A percentile compares a stretch with the other conserved stretches of the same genome.
Conservation (phyloP, 108 stramenopile species). For the Conticribra weissflogii region DNA sequence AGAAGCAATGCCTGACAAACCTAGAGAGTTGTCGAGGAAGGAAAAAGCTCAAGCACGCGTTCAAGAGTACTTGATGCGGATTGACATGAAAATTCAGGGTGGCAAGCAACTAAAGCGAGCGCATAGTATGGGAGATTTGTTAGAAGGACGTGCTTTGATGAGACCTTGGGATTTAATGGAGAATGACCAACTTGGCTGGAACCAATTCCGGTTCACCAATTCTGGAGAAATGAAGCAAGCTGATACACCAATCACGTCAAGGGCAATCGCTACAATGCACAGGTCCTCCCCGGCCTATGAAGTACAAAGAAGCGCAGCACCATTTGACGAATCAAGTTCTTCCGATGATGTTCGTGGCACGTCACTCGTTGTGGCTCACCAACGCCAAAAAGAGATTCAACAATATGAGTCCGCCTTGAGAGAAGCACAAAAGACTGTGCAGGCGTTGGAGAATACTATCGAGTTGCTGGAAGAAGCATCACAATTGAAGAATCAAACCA, state of each 20-base stretch:
- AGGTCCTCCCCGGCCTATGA: no score
- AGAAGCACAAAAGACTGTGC: constrained; percentile 24
- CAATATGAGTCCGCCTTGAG: constrained; percentile 10
- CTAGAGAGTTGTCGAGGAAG: not conserved
- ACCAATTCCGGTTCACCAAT: no score
- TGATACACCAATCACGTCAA: no score
- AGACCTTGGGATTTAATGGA: no score
- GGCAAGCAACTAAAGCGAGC: not conserved
- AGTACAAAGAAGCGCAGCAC: not conserved
- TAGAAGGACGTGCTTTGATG: constrained; percentile 6
- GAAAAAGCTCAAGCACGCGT: not conserved
- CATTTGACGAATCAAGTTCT: no score
- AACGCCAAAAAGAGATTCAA: constrained; percentile 8
- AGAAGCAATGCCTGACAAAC: not conserved
- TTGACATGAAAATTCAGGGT: constrained; percentile 3
- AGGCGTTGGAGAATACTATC: constrained; percentile 33
- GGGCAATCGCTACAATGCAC: no score
- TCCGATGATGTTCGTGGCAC: no score
- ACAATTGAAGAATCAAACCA: constrained; percentile 26
- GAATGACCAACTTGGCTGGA: no score
- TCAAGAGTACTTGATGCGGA: constrained; percentile 6
- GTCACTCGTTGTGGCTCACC: not conserved
- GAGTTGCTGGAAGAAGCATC: constrained; percentile 22
- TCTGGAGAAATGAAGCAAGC: no score
- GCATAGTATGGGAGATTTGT: not conserved